phyloP scores from a whole-genome alignment of 148 eudicot species.

The Euryodendron excelsum region DNA sequence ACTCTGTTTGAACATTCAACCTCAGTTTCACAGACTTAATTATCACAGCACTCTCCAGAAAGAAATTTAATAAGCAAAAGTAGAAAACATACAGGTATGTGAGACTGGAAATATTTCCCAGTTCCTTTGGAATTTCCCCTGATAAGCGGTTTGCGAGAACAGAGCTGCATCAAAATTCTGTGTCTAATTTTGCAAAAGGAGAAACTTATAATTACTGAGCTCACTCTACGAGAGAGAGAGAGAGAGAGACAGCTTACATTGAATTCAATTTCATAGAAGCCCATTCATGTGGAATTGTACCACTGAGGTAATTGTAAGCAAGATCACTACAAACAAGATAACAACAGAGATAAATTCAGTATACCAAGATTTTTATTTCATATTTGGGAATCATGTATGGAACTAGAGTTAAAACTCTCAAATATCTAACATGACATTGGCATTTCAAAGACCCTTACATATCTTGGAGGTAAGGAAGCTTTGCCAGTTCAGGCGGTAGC shows the following conservation, averaged over 20 bases:
- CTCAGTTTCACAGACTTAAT: not conserved
- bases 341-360: not conserved
- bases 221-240: not conserved
- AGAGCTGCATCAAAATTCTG: constrained; percentile 48
- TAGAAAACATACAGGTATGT: constrained; percentile 54
- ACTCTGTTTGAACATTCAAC: not conserved
- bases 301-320: constrained; percentile 66
- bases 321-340: constrained; percentile 49
- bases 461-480: constrained; percentile 51
- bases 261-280: constrained; percentile 44
- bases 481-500: constrained; percentile 55
- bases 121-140: constrained; percentile 58
- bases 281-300: constrained; percentile 70
- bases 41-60: constrained; percentile 1
- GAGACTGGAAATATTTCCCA: constrained; percentile 58
- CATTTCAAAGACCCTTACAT: constrained; percentile 42
- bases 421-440: not conserved
- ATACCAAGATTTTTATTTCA: constrained; percentile 3
- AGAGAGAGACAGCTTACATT: constrained; percentile 37
- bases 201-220: not conserved
- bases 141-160: constrained; percentile 66
- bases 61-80: not conserved
- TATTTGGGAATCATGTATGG: not conserved
- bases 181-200: constrained; percentile 10
- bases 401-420: not conserved